Base-by-base conservation (phyloP, 2,329 filamentous ascomycete species). In the Exophiala lecanii-corni region DNA sequence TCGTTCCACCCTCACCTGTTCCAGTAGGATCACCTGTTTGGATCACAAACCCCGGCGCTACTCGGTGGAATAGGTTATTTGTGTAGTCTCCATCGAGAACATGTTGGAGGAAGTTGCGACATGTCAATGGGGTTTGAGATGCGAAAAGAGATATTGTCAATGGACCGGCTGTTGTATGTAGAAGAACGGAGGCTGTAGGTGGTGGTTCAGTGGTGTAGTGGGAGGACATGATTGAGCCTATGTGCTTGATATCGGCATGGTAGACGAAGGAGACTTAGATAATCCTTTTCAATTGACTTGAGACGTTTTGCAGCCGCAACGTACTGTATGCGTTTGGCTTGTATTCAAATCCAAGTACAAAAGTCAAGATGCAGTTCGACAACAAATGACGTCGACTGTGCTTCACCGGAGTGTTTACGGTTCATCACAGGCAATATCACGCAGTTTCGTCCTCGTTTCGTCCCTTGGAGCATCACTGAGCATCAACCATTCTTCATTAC, bases 21-120 rank as follows among this genome's bases (percentile, higher is more conserved):
- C 89, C 89, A 1, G 89, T 95, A 0, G 92, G 91, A 58, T 98
- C 92, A 43, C 92, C 92, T 20, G 91, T 92, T 61, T 98, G 92
- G 9, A 97, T 71, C 50, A 98, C 86, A 65, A 98, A 98, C 39
- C 85, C 86, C 0, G 89, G 87, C 0, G 95, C 82, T 4, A 97
- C 74, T 17, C 92, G 86, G 69, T 98, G 92, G 69, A 98, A 98
- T 50, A 92, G 82, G 0, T 89, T 96, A 60, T 84, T 82, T 57
- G 88, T 83, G 71, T 97, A 98, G 72, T 97, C 97, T 55, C 89
- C 89, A 62, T 98, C 89, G 55, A 96, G 78, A 61, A 87, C 92
- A 59, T 89, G 84, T 65, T 98, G 92, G 26, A 98, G 76, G 67
- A 98, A 98, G 70, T 96, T 97, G 56, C 91, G 88, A 61, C 84